Evolutionary conservation across 1,139 yeast genomes (phyloP).

Genomic region (Debaryomyces sp.): DNA sequence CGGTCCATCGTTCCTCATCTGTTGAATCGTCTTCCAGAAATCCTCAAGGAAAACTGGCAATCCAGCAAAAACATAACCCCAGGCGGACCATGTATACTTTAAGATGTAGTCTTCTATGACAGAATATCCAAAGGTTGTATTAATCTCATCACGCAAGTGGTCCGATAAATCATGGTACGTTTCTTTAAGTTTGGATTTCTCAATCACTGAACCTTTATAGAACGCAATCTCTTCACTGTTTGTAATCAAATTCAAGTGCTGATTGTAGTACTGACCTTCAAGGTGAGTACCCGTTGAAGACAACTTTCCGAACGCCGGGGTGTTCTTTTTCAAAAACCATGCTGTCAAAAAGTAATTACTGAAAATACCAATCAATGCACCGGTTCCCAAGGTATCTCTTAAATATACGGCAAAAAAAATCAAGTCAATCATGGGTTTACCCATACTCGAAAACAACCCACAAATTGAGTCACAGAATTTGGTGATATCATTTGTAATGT

Average conservation of each 20-base stretch:
- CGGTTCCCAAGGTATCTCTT: conserved; percentile 81
- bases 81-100: conserved; percentile 93
- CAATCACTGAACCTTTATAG: conserved; percentile 87
- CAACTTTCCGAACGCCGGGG: conserved; percentile 86
- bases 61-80: conserved; percentile 89
- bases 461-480: conserved; percentile 84
- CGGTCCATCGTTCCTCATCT: conserved; percentile 17
- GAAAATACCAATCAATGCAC: conserved; percentile 82
- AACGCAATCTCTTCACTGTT: conserved; percentile 95
- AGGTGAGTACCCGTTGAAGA: conserved; percentile 73
- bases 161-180: conserved; percentile 57
- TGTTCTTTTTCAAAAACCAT: conserved; percentile 64
- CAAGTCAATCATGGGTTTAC: conserved; percentile 88
- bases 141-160: conserved; percentile 53
- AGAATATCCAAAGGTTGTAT: conserved; percentile 59
- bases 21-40: conserved; percentile 48
- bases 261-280: conserved; percentile 89
- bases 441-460: conserved; percentile 82
- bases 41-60: conserved; percentile 70
- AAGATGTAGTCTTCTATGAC: conserved; percentile 83
- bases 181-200: conserved; percentile 63
- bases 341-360: conserved; percentile 84
- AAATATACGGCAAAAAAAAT: conserved; percentile 85
- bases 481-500: conserved; percentile 82
- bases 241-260: conserved; percentile 81